Conservation (phyloP, 176 grass and related monocot species). For the Neostapfia colusana region DNA sequence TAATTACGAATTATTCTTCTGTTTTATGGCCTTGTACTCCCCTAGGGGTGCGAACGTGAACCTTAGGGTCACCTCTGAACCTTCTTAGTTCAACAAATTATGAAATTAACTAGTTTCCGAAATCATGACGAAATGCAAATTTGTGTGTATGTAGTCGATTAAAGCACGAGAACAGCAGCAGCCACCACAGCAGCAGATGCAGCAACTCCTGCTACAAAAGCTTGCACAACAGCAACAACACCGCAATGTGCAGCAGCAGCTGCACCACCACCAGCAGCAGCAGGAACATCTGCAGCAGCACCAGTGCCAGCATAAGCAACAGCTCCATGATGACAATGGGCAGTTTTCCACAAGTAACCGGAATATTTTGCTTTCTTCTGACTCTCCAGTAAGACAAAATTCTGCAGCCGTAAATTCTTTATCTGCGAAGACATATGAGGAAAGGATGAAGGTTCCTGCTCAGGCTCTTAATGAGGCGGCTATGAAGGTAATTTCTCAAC, state of each 20-base stretch:
- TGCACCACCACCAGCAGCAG: slow-evolving; percentile 8
- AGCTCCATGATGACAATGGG: slow-evolving; percentile 39
- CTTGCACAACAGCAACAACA: slow-evolving; percentile 42
- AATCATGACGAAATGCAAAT: neutral
- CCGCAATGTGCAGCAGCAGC: slow-evolving; percentile 30
- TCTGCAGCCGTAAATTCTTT: slow-evolving; percentile 42
- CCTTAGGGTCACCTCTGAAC: too few species aligned
- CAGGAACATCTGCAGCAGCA: slow-evolving; percentile 35
- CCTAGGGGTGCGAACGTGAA: neutral
- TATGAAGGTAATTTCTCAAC: slow-evolving; percentile 43
- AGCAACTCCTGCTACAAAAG: slow-evolving; percentile 51
- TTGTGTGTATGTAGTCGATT: slow-evolving; percentile 46
- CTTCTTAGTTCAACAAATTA: too few species aligned
- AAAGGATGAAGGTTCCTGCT: slow-evolving; percentile 52
- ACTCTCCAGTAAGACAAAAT: slow-evolving; percentile 46
- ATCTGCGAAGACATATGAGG: slow-evolving; percentile 58
- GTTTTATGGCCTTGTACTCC: neutral
- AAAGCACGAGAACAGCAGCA: slow-evolving; percentile 61
- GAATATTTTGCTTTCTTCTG: slow-evolving; percentile 42
- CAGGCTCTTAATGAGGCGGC: slow-evolving; percentile 48
- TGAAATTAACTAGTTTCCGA: too few species aligned
- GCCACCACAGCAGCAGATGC: slow-evolving; percentile 42
- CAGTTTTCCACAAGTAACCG: slow-evolving; percentile 47
- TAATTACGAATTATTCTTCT: neutral
- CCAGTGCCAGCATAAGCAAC: slow-evolving; percentile 44